A percentile compares a stretch with the other conserved stretches of the same genome.
These are phyloP conservation scores for Talaromyces proteolyticus DNA, from an alignment of 495 filamentous ascomycete genomes.

Conservation along the genomic window DNA sequence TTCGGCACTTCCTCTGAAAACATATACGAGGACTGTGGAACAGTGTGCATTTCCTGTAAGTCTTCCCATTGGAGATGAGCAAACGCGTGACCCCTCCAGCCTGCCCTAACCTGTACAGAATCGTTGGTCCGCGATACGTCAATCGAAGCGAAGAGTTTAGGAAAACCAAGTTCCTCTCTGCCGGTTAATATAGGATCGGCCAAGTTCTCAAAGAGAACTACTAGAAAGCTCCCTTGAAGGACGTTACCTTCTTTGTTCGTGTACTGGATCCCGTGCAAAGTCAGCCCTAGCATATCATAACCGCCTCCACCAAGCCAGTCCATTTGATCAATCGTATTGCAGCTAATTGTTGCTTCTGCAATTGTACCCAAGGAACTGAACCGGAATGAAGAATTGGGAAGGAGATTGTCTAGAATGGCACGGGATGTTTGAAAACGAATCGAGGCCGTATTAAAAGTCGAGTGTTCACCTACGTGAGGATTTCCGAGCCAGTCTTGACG, in stretches of 20 bases:
- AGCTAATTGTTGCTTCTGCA: slow-evolving; percentile 42
- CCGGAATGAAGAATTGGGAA: slow-evolving; percentile 25
- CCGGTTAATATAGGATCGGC: slow-evolving; percentile 48
- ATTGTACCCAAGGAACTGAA: slow-evolving; percentile 45
- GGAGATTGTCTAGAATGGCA: slow-evolving; percentile 51
- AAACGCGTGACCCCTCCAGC: slow-evolving; percentile 43
- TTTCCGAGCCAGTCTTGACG: slow-evolving; percentile 29
- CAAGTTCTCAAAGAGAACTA: slow-evolving; percentile 47
- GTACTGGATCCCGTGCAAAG: slow-evolving; percentile 54
- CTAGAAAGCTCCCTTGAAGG: slow-evolving; percentile 45
- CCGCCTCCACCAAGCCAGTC: slow-evolving; percentile 50
- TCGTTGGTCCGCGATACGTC: slow-evolving; percentile 29
- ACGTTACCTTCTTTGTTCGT: slow-evolving; percentile 39
- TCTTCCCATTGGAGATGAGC: slow-evolving; percentile 33
- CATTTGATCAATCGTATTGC: slow-evolving; percentile 44
- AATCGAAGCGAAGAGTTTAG: slow-evolving; percentile 46
- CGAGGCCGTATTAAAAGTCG: slow-evolving; percentile 44
- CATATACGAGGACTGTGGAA: too few relatives aligned
- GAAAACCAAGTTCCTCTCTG: slow-evolving; percentile 52
- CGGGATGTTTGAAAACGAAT: slow-evolving; percentile 53
- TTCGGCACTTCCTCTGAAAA: slow-evolving; percentile 22
- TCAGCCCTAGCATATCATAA: slow-evolving; percentile 50
- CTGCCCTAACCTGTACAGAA: slow-evolving; percentile 31
- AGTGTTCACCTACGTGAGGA: slow-evolving; percentile 17
- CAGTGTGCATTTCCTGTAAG: slow-evolving; percentile 25